Evolutionary conservation across 169 alveolate genomes (phyloP).

Genomic region (Toxoplasma gondii): DNA sequence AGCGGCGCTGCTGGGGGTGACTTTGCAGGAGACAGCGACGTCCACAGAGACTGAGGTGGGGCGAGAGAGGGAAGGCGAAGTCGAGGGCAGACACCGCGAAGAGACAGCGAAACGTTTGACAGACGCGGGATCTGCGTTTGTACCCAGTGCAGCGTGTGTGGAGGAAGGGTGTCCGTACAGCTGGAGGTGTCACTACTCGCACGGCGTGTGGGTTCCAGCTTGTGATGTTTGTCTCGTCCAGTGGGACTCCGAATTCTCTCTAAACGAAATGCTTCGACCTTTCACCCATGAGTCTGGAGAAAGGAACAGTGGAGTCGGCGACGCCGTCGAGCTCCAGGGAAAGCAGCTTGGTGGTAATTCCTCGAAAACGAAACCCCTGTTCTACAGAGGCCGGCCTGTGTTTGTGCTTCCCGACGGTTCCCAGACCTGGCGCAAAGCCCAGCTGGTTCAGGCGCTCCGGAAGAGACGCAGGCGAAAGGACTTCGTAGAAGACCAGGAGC

Average conservation of each 20-base stretch:
- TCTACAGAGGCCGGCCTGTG: not conserved
- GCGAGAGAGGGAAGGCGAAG: constrained; percentile 2
- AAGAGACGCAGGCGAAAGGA: not conserved
- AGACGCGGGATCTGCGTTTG: not conserved
- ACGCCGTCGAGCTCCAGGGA: not conserved
- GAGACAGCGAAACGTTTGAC: too few relatives aligned
- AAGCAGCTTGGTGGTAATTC: not conserved
- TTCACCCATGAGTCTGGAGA: not conserved
- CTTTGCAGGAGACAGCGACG: not conserved
- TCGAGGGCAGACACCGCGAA: too few relatives aligned
- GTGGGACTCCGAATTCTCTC: not conserved
- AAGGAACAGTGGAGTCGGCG: not conserved
- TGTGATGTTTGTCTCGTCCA: constrained; percentile 1
- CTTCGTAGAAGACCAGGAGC: not conserved
- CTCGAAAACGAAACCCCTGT: not conserved
- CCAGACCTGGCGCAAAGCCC: not conserved
- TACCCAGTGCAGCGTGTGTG: not conserved
- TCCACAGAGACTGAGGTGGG: not conserved
- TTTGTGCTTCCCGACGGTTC: not conserved
- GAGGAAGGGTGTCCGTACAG: not conserved
- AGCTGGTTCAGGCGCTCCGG: not conserved
- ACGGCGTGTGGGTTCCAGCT: not conserved
- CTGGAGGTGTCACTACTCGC: not conserved
- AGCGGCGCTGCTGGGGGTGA: not conserved
- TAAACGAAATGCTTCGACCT: not conserved